Base-by-base conservation (phyloP, 2,329 filamentous ascomycete species). In the Penicillium sclerotigenum region DNA sequence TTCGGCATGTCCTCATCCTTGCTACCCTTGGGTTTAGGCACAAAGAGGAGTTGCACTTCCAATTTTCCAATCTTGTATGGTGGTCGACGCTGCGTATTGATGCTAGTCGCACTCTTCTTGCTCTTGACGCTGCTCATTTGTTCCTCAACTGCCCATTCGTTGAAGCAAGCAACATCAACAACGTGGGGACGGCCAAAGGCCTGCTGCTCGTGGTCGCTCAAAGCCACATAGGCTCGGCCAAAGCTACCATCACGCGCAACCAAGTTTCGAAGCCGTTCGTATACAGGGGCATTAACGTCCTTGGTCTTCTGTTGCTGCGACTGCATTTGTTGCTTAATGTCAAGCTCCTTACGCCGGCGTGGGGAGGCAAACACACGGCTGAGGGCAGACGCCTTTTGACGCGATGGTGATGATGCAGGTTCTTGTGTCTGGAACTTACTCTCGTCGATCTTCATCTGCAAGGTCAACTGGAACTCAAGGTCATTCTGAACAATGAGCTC, bases 1-100 rank as follows among this genome's bases (percentile, higher is more conserved):
- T 97, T 97, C 52, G 94, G 94, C 91, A 99, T 97, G 65, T 97
- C 93, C 16, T 97, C 92, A 62, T 97, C 94, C 47, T 86, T 86
- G 29, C 87, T 82, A 42, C 88, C 89, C 79, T 90, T 93, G 5
- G 94, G 93, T 66, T 92, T 91, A 0, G 94, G 94, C 1, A 99
- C 91, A 68, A 96, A 99, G 14, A 99, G 81, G 9, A 99, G 83
- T 77, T 99, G 94, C 37, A 99, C 80, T 71, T 96, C 90, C 52
- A 99, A 82, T 77, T 96, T 96, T 63, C 92, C 94, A 68, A 99
- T 86, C 75, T 93, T 91, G 79, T 99, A 99, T n/a, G 94, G 94
- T 13, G 94, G 93, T 50, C 89, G 79, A 31, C 83, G 86, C 56
- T 94, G 87, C 0, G 70, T 68, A 9, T 65, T 63, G 16, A 85